Base-by-base conservation (phyloP, 805 yeast genomes). In the Pichia kluyveri region DNA sequence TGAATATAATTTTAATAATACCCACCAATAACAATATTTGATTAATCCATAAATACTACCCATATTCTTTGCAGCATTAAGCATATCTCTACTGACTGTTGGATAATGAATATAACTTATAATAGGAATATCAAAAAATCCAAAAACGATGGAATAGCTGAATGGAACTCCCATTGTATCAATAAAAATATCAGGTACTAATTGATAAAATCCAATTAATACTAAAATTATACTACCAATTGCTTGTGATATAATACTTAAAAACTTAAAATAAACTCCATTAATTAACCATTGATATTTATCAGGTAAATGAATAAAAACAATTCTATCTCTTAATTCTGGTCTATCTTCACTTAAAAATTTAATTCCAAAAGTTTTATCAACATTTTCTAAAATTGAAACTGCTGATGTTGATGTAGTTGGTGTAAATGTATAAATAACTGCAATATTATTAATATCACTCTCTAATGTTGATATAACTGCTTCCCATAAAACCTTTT, bases 161-260 rank as follows among this genome's bases (percentile, higher is more conserved):
- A 91, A 93, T 4, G 99, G 97, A 46, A 86, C 80, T 0, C 99
- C 99, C 76, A 88, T 83, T 1, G 99, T 90, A 60, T 93, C 99
- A 36, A 93, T 73, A 79, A 89, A 88, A n/a, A 88, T 72, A 62
- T 93, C 98, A 0, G 98, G 97, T 8, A 79, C 67, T 39, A 86
- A 72, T 55, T 73, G 74, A 49, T 68, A 65, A 51, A 89, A 64
- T 0, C 96, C 95, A 60, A 85, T 90, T 46, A 79, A 64, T 1
- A 86, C 77, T 37, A 93, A 68, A 14, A 82, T 51, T 5, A 80
- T 60, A 1, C 96, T 80, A 1, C 97, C 97, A 11, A 88, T 41
- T 4, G 95, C 87, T 69, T 93, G 99, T 26, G 96, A 95, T 2
- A 87, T 55, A 48, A 93, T 69, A 0, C 98, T 93, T 57, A 88